These are phyloP conservation scores for Helianthus tuberosus DNA, from an alignment of 129 eudicot genomes.

Conservation along the genomic window DNA sequence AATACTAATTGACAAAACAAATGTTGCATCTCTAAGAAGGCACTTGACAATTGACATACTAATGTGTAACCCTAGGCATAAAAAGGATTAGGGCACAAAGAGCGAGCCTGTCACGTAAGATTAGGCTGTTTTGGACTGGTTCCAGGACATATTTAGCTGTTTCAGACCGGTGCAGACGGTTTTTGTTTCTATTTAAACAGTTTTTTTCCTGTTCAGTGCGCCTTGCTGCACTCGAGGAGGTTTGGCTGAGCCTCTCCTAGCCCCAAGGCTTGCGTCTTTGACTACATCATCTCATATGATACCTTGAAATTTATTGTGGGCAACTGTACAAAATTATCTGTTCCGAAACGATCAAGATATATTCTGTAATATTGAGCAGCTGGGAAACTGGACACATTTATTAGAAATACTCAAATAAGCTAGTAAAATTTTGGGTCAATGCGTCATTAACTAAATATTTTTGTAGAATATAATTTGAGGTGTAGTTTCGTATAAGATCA, in stretches of 20 bases:
- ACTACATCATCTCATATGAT: constrained; percentile 3
- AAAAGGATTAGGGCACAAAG: too few species aligned
- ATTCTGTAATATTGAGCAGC: not conserved
- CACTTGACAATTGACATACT: constrained; percentile 2
- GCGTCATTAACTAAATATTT: not conserved
- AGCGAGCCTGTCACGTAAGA: too few species aligned
- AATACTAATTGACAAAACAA: not conserved
- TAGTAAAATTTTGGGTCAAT: not conserved
- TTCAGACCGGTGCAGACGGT: too few species aligned
- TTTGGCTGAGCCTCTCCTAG: too few species aligned
- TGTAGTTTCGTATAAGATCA: not conserved
- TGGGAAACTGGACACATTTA: not conserved
- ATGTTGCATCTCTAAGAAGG: constrained; percentile 2
- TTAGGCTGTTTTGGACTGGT: too few species aligned
- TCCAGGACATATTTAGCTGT: too few species aligned
- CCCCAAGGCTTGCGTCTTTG: too few species aligned
- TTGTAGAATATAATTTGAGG: not conserved
- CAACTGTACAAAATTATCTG: not conserved
- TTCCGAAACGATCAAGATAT: not conserved
- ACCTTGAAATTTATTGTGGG: not conserved
- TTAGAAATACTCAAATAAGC: not conserved
- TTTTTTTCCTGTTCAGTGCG: too few species aligned
- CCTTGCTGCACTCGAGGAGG: too few species aligned
- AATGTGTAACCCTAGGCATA: not conserved
- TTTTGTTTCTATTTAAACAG: too few species aligned